Evolutionary conservation across 2,329 filamentous ascomycete species (phyloP), one percentile per base, ranked within the genome.

Genomic region (Triangularia setosa): DNA sequence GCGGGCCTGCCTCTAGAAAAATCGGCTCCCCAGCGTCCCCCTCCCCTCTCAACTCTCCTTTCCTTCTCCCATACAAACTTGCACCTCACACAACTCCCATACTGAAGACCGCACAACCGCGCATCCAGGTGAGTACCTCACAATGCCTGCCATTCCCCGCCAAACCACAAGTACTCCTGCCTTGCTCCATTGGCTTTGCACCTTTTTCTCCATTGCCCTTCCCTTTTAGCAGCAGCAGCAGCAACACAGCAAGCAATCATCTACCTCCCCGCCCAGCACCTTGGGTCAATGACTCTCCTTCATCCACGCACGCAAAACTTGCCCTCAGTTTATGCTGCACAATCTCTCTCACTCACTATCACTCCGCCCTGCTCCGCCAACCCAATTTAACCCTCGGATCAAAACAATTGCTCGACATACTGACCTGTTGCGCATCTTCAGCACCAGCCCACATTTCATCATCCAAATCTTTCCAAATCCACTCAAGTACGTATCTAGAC

Each of bases 11-110:
- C 72, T 75, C 74, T 77, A 75, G 81, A 64, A 78, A 83, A 86
- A 86, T 85, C 83, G 86, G 81, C 82, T 82, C 72, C 81, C 80
- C 83, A 83, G 79, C 77, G 77, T 79, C 78, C 80, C 81, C 81
- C 81, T 83, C 83, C 81, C 81, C 76, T 79, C 80, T 79, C 70
- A 73, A 77, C 68, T 75, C 79, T 81, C 80, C 83, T 82, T 66
- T 79, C 78, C 80, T 79, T 72, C 69, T 84, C 82, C 81, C 83
- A 86, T 85, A 85, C 84, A 86, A 84, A 79, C 78, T 48, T 79
- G 79, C 81, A 83, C 77, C 61, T 75, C 74, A 77, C 69, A 72
- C 76, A 73, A 74, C 76, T 75, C 76, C 35, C 64, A 62, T 61
- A 61, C 64, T 65, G 61, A 80, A 79, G 75, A 75, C 77, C 78